phyloP scores from a whole-genome alignment of 1,139 yeast genomes.

The Saccharomyces hybrid region DNA sequence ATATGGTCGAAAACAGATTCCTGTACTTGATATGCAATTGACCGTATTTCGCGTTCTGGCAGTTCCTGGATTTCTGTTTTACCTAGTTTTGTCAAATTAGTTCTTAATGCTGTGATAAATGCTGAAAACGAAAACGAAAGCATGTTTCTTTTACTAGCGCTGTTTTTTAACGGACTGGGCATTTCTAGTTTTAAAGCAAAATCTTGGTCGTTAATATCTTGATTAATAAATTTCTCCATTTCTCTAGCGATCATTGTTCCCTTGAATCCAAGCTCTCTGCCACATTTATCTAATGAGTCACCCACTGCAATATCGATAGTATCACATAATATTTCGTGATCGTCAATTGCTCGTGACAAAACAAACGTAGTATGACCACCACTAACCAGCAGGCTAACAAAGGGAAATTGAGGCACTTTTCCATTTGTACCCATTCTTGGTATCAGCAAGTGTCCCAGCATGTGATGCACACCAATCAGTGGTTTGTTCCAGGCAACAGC shows the following conservation, averaged over 20 bases:
- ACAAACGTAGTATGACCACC: slow-evolving; percentile 97
- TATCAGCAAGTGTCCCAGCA: slow-evolving; percentile 83
- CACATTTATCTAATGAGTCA: slow-evolving; percentile 89
- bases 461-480: slow-evolving; percentile 86
- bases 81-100: slow-evolving; percentile 22
- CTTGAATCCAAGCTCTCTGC: slow-evolving; percentile 67
- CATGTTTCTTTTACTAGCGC: slow-evolving; percentile 38
- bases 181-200: slow-evolving; percentile 16
- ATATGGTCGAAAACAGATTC: slow-evolving; percentile 64
- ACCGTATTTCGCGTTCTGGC: slow-evolving; percentile 23
- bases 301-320: slow-evolving; percentile 90
- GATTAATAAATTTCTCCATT: slow-evolving; percentile 51
- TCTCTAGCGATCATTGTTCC: slow-evolving; percentile 87
- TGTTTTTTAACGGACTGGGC: slow-evolving; percentile 49
- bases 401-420: slow-evolving; percentile 50
- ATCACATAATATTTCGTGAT: slow-evolving; percentile 68
- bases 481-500: slow-evolving; percentile 73
- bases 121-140: slow-evolving; percentile 72
- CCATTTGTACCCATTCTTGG: slow-evolving; percentile 49
- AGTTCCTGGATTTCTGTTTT: slow-evolving; percentile 8
- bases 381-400: slow-evolving; percentile 69
- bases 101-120: slow-evolving; percentile 53
- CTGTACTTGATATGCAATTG: slow-evolving; percentile 60
- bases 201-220: slow-evolving; percentile 26
- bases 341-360: slow-evolving; percentile 47